Percentiles rank a stretch among this genome's conserved stretches.
Conservation (phyloP, 2,329 filamentous ascomycete species). For the Neonectria magnoliae region DNA sequence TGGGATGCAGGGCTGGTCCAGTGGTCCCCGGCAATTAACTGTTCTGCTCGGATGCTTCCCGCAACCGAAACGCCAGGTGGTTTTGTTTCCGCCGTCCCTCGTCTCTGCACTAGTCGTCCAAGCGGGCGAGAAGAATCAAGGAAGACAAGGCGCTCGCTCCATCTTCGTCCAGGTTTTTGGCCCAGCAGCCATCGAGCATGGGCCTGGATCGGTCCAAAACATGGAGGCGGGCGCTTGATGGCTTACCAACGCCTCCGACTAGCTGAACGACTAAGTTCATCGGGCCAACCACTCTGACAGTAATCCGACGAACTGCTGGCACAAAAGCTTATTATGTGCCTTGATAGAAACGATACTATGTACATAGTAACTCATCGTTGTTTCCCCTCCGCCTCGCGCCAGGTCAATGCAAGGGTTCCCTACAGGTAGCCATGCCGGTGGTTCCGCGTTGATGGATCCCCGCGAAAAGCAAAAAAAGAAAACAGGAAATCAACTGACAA, state of each 20-base stretch:
- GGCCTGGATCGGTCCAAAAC: slow-evolving; percentile 40
- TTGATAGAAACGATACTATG: not conserved
- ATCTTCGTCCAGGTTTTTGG: slow-evolving; percentile 8
- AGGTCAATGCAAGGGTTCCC: slow-evolving; percentile 13
- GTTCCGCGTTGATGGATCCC: slow-evolving; percentile 36
- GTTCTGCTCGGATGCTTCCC: not conserved
- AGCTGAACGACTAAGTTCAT: not conserved
- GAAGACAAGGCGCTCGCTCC: slow-evolving; percentile 25
- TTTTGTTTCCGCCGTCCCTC: not conserved
- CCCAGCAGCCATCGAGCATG: slow-evolving; percentile 8
- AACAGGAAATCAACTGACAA: slow-evolving; percentile 7
- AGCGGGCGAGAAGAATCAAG: not conserved
- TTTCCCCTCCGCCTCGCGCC: not conserved
- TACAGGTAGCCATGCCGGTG: slow-evolving; percentile 29
- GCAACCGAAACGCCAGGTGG: not conserved
- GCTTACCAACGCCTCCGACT: slow-evolving; percentile 1
- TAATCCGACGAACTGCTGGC: not conserved
- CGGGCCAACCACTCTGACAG: not conserved
- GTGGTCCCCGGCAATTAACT: slow-evolving; percentile 5
- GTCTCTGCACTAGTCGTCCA: not conserved
- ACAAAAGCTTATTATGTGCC: slow-evolving; percentile 2
- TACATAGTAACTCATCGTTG: not conserved
- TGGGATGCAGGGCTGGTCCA: slow-evolving; percentile 6
- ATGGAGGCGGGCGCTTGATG: slow-evolving; percentile 18
- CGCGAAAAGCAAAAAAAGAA: slow-evolving; percentile 17